These are phyloP conservation scores for Brassica juncea DNA, from an alignment of 345 rosid species.

Conservation along the genomic window DNA sequence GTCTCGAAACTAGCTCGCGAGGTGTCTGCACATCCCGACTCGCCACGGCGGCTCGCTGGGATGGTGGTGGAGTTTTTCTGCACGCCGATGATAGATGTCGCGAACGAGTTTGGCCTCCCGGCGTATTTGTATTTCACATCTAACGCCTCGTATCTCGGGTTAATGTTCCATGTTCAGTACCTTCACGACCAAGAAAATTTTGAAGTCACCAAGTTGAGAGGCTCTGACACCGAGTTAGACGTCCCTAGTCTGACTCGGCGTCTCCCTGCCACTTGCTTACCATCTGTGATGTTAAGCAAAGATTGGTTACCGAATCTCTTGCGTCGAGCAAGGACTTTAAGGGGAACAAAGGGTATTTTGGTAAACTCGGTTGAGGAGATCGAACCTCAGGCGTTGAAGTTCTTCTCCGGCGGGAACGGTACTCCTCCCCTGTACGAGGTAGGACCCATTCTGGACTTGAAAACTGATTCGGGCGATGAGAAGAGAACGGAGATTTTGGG, in stretches of 20 bases:
- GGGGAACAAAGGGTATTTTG: background rate
- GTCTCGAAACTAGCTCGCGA: background rate
- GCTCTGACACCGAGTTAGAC: background rate
- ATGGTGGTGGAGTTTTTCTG: background rate
- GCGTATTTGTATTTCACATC: background rate
- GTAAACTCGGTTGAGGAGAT: background rate
- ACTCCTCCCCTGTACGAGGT: background rate
- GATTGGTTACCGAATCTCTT: background rate
- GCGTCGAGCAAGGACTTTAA: background rate
- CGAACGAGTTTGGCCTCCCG: background rate
- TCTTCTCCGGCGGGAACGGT: background rate
- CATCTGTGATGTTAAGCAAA: background rate
- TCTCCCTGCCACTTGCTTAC: background rate
- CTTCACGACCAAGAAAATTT: background rate
- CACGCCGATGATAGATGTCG: background rate
- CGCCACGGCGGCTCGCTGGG: background rate
- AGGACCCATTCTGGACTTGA: background rate
- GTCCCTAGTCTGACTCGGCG: background rate
- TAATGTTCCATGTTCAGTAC: background rate
- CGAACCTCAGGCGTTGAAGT: background rate
- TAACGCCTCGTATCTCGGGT: background rate
- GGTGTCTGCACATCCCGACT: background rate
- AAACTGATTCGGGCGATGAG: background rate
- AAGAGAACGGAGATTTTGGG: background rate
- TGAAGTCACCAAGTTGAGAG: background rate